Percentiles rank a stretch among this genome's conserved stretches.
Conservation (phyloP, 352 stramenopile species). For the Phytophthora litchii region DNA sequence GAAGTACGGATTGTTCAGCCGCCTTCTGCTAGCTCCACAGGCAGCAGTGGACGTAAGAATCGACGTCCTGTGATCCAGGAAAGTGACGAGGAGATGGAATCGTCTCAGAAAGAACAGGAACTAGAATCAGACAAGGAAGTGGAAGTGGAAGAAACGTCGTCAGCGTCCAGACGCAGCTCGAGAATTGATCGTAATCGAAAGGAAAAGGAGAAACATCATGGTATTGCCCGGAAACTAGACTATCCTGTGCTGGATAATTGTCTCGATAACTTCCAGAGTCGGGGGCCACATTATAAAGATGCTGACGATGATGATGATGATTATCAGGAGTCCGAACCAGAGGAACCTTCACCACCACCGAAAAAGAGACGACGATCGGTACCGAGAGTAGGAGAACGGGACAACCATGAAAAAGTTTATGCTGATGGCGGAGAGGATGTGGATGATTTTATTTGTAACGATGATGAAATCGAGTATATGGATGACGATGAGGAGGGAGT, state of each 20-base stretch:
- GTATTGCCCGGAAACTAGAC: conserved; percentile 53
- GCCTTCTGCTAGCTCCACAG: conserved; percentile 35
- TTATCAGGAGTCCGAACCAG: conserved; percentile 40
- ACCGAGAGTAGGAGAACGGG: conserved; percentile 25
- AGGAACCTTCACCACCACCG: conserved; percentile 14
- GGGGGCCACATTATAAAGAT: conserved; percentile 28
- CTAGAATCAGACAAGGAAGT: conserved; percentile 3
- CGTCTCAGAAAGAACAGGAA: conserved; percentile 19
- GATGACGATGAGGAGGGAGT: conserved; percentile 79
- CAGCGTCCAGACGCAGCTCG: conserved; percentile 59
- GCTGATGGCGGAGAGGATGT: conserved; percentile 69
- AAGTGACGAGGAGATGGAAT: conserved; percentile 56
- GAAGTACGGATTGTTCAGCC: conserved; percentile 62
- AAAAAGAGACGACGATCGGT: conserved; percentile 30
- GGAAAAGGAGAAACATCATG: conserved; percentile 48
- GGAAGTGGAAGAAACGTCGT: conserved; percentile 22
- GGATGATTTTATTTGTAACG: conserved; percentile 79
- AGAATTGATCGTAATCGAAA: conserved; percentile 63
- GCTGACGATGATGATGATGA: conserved; percentile 30
- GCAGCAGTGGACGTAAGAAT: conserved; percentile 26
- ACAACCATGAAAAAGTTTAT: conserved; percentile 43
- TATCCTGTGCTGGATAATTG: conserved; percentile 76
- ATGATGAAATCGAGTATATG: conserved; percentile 90
- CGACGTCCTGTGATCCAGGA: conserved; percentile 53
- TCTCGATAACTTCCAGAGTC: conserved; percentile 44